These are phyloP conservation scores for Sordariomycetes sp. DNA, from an alignment of 2,329 filamentous ascomycete genomes.

Conservation along the genomic window DNA sequence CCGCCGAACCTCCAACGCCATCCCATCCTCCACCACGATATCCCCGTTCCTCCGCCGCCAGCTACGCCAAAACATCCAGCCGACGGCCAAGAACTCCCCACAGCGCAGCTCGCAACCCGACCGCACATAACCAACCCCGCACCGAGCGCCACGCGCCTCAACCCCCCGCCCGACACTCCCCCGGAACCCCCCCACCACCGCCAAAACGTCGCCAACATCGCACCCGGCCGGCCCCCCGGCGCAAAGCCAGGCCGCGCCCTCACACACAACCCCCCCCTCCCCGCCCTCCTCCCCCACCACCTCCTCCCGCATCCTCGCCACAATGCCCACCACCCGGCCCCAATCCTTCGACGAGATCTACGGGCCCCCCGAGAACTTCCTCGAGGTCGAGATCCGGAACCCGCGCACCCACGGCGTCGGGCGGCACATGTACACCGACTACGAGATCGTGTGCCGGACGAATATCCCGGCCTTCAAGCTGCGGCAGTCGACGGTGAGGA, in stretches of 20 bases:
- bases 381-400: conserved; percentile 95
- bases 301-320: conserved; percentile 46
- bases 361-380: conserved; percentile 93
- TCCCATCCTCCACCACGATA: no score
- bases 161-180: neutral
- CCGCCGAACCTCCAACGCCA: no score
- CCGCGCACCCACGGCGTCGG: conserved; percentile 91
- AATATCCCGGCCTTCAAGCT: conserved; percentile 99
- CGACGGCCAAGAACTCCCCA: no score
- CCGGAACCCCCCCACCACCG: neutral
- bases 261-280: conserved; percentile 13
- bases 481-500: conserved; percentile 72
- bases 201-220: conserved; percentile 1
- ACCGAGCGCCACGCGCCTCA: neutral
- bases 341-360: conserved; percentile 99
- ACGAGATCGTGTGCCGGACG: conserved; percentile 94
- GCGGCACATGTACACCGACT: conserved; percentile 95
- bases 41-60: no score
- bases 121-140: no score
- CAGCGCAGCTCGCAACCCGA: no score
- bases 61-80: no score
- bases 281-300: conserved; percentile 21
- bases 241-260: neutral
- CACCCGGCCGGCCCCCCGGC: neutral
- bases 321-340: conserved; percentile 61